Evolutionary conservation across 2,329 filamentous ascomycete genomes (phyloP).

Genomic region (Phyllosticta citribraziliensis): DNA sequence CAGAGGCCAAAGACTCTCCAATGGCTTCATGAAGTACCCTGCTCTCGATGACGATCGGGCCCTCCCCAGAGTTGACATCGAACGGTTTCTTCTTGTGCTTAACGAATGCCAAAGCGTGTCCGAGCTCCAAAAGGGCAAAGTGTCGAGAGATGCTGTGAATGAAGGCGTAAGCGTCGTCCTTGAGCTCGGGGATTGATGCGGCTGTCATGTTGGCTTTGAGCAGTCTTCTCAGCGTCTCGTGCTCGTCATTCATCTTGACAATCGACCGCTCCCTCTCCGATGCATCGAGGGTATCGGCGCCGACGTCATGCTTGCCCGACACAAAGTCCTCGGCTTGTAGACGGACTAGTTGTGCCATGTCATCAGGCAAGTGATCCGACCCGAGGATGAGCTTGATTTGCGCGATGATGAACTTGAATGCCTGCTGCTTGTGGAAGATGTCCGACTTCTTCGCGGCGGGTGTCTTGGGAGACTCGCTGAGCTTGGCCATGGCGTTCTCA

Average conservation of each 20-base stretch:
- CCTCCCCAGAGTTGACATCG: conserved; percentile 76
- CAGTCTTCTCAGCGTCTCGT: conserved; percentile 71
- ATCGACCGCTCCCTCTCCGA: conserved; percentile 76
- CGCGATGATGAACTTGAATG: conserved; percentile 75
- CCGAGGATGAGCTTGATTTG: conserved; percentile 89
- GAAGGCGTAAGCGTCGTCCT: conserved; percentile 64
- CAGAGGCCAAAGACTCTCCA: conserved; percentile 80
- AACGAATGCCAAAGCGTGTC: conserved; percentile 68
- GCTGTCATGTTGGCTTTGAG: conserved; percentile 84
- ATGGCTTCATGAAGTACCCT: conserved; percentile 80
- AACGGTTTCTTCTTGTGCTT: conserved; percentile 73
- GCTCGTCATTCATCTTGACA: conserved; percentile 76
- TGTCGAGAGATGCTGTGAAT: conserved; percentile 77
- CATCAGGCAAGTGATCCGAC: conserved; percentile 77
- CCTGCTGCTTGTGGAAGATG: conserved; percentile 84
- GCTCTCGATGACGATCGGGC: conserved; percentile 77
- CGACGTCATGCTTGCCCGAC: conserved; percentile 59
- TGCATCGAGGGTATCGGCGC: conserved; percentile 59
- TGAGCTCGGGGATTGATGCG: conserved; percentile 70
- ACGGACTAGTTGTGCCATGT: conserved; percentile 73
- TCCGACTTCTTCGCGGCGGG: conserved; percentile 57
- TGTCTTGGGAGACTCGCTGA: conserved; percentile 67
- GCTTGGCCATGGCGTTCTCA: conserved; percentile 77
- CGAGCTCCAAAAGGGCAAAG: conserved; percentile 83
- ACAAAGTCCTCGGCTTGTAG: conserved; percentile 82